These are phyloP conservation scores for Blakeslea trispora DNA, from an alignment of 371 early-diverging fungal genomes.

Conservation along the genomic window DNA sequence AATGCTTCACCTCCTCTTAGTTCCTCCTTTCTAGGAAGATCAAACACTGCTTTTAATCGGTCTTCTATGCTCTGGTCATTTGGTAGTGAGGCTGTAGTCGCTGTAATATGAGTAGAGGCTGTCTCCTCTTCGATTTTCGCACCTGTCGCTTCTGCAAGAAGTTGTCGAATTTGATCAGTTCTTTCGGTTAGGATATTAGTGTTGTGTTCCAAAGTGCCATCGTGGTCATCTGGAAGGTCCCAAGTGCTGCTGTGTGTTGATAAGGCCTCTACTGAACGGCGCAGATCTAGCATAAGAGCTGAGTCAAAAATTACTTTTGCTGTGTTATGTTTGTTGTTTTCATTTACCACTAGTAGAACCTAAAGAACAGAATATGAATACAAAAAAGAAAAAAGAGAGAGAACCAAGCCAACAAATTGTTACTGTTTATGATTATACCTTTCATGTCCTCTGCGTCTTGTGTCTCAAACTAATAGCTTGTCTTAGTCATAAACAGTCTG, in stretches of 20 bases:
- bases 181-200: slow-evolving; percentile 7
- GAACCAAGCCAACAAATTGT: too few relatives aligned
- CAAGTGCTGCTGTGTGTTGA: slow-evolving; percentile 11
- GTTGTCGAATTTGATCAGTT: slow-evolving; percentile 28
- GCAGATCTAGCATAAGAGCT: slow-evolving; percentile 12
- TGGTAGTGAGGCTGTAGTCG: slow-evolving; percentile 1
- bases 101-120: slow-evolving; percentile 1
- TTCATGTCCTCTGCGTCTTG: slow-evolving; percentile 22
- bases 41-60: slow-evolving; percentile 63
- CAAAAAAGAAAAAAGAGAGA: too few relatives aligned
- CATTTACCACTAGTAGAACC: slow-evolving; percentile 20
- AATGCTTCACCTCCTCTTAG: slow-evolving; percentile 58
- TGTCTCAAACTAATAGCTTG: slow-evolving; percentile 19
- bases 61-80: slow-evolving; percentile 43
- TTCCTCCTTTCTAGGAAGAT: slow-evolving; percentile 55
- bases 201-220: neutral
- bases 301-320: neutral
- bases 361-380: slow-evolving; percentile 1
- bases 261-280: slow-evolving; percentile 13
- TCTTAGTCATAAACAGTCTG: slow-evolving; percentile 26
- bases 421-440: slow-evolving; percentile 14
- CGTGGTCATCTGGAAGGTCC: slow-evolving; percentile 19
- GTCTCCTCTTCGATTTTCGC: slow-evolving; percentile 18
- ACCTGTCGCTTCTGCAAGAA: slow-evolving; percentile 48
- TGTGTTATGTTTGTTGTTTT: neutral